A percentile compares a stretch with the other conserved stretches of the same genome.
Evolutionary conservation across 805 yeast genomes (phyloP).

Genomic region (Isabelozyma rhagii): DNA sequence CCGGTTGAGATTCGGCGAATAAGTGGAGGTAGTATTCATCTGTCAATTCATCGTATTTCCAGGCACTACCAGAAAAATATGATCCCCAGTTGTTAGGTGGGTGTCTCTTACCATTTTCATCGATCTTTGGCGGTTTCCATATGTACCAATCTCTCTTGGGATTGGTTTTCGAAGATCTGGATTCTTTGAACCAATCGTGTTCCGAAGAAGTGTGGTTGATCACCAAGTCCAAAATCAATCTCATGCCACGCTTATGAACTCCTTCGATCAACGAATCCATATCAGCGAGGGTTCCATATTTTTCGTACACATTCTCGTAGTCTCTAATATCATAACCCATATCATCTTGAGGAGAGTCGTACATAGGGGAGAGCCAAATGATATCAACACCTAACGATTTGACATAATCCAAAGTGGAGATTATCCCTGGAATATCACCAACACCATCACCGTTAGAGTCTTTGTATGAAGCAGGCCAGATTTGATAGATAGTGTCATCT

Average conservation of each 20-base stretch:
- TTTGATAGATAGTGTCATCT: slow-evolving; percentile 53
- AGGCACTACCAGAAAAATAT: slow-evolving; percentile 52
- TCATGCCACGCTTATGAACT: slow-evolving; percentile 48
- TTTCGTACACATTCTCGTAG: slow-evolving; percentile 49
- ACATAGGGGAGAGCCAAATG: slow-evolving; percentile 58
- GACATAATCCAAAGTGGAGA: slow-evolving; percentile 49
- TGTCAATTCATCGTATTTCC: slow-evolving; percentile 54
- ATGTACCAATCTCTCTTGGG: slow-evolving; percentile 62
- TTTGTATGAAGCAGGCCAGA: slow-evolving; percentile 60
- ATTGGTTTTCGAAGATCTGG: slow-evolving; percentile 46
- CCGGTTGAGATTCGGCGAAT: slow-evolving; percentile 56
- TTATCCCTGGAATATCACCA: slow-evolving; percentile 56
- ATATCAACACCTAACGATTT: slow-evolving; percentile 48
- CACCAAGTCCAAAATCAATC: slow-evolving; percentile 52
- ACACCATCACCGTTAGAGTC: slow-evolving; percentile 59
- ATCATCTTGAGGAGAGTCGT: slow-evolving; percentile 57
- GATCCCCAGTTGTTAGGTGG: slow-evolving; percentile 60
- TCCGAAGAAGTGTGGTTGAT: slow-evolving; percentile 56
- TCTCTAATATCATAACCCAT: slow-evolving; percentile 63
- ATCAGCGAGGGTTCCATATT: slow-evolving; percentile 54
- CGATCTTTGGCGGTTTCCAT: slow-evolving; percentile 52
- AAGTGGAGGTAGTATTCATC: slow-evolving; percentile 54
- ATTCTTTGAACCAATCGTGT: slow-evolving; percentile 59
- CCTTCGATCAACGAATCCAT: slow-evolving; percentile 47
- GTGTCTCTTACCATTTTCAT: slow-evolving; percentile 45